phyloP scores from a whole-genome alignment of 78 protist genomes.

The Cavenderia fasciculata region DNA sequence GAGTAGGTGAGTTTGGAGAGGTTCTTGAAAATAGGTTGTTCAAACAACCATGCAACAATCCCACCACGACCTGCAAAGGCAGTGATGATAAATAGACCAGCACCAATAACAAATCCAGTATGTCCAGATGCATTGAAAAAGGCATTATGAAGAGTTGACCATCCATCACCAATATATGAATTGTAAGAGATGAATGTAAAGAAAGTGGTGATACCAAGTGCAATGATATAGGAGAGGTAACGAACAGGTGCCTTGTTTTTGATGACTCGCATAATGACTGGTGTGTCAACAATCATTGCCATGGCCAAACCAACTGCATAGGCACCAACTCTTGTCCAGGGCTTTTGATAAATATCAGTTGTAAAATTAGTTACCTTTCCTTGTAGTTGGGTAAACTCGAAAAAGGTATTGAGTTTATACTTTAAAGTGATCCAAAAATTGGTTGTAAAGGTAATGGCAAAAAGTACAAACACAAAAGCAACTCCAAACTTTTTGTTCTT shows the following conservation, averaged over 20 bases:
- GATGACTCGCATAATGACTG: too few relatives aligned
- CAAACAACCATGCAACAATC: not conserved
- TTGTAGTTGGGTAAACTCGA: not conserved
- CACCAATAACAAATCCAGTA: conserved; percentile 7
- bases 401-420: conserved; percentile 21
- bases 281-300: too few relatives aligned
- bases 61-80: conserved; percentile 63
- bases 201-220: not conserved
- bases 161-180: not conserved
- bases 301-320: conserved; percentile 22
- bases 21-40: not conserved
- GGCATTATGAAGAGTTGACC: not conserved
- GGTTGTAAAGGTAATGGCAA: not conserved
- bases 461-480: not conserved
- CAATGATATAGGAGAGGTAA: not conserved
- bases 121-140: conserved; percentile 11
- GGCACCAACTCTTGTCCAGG: conserved; percentile 59
- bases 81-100: conserved; percentile 3
- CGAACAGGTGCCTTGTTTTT: too few relatives aligned
- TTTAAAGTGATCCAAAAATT: not conserved
- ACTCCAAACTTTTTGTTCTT: conserved; percentile 9
- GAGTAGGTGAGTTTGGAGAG: conserved; percentile 53
- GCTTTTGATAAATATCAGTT: conserved; percentile 59
- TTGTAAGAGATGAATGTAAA: conserved; percentile 18
- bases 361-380: not conserved